Evolutionary conservation across 768 basidiomycete genomes (phyloP), one percentile per base, ranked within the genome.

Genomic region (Lactarius hatsudake): DNA sequence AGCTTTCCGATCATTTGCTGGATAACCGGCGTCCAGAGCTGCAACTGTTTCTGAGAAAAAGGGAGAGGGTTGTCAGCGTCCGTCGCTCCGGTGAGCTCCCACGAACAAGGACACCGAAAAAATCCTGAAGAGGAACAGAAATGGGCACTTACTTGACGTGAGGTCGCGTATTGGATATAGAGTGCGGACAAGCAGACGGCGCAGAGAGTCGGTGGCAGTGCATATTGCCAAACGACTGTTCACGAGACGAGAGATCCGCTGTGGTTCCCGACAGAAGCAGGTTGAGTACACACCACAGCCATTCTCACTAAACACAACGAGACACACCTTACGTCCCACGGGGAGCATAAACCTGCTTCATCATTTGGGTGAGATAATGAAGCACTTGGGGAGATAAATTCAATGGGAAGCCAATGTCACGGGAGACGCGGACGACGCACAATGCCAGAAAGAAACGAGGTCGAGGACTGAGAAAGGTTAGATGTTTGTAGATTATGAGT

Each of bases 171-270:
- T 30, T 59, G 57, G 54, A 43, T 17, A 28, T 63, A 67, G 2
- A 59, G 1, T 17, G 53, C 30, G 9, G 36, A 53, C 6, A 63
- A 12, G 17, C 30, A 23, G 42, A 67, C 34, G 26, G 62, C 26
- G n/a, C 66, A 63, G 13, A 67, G 23, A 15, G 66, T 63, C 9
- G 66, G 66, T 40, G 62, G 66, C 18, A 67, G 20, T 23, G 66
- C 62, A 2, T 62, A 57, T 55, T 63, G 58, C 66, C 66, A 67
- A 26, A 55, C 57, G 18, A 54, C n/a, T 13, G 26, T 30, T 20
- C 38, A 63, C 63, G 30, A 67, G 62, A 55, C 34, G 40, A 32
- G 62, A 34, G n/a, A 67, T 2, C 38, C 62, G 57, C 66, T 67
- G 18, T 3, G 58, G 5, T 17, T 9, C 2, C 2, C n/a, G 13